Conservation (phyloP, 805 yeast genomes). For the Nakazawaea peltata region DNA sequence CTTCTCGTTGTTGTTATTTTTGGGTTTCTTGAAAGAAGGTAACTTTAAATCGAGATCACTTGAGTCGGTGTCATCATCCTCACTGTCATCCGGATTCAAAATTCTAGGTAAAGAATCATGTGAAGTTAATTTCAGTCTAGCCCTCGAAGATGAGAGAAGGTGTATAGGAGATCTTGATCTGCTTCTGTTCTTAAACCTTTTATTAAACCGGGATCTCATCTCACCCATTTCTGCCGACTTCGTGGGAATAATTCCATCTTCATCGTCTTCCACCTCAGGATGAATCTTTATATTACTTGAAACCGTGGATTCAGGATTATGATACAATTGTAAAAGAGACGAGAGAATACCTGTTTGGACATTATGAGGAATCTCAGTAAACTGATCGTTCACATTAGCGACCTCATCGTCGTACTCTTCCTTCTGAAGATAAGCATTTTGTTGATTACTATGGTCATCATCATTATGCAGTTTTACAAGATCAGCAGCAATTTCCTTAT, state of each 20-base stretch:
- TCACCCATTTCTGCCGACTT: background rate
- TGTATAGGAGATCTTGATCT: background rate
- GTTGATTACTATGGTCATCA: background rate
- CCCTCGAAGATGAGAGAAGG: no score
- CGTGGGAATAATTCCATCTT: background rate
- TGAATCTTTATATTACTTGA: slow-evolving; percentile 21
- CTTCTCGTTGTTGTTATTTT: background rate
- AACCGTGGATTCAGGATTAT: slow-evolving; percentile 17
- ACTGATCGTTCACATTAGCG: slow-evolving; percentile 17
- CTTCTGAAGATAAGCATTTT: slow-evolving; percentile 1
- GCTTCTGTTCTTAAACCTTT: no score
- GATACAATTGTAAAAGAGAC: slow-evolving; percentile 32
- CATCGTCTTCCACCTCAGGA: slow-evolving; percentile 4
- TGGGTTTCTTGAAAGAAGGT: background rate
- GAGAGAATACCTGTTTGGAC: slow-evolving; percentile 40
- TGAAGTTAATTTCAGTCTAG: background rate
- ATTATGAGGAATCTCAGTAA: slow-evolving; percentile 28
- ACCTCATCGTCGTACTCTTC: slow-evolving; percentile 8
- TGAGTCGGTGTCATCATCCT: background rate
- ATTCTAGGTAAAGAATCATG: background rate
- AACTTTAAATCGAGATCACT: no score
- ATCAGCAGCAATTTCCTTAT: slow-evolving; percentile 1
- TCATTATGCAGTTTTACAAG: slow-evolving; percentile 4
- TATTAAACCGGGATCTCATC: background rate
- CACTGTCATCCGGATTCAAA: background rate